These are phyloP conservation scores for Mallotus repandus DNA, from an alignment of 441 rosid genomes.

Conservation along the genomic window DNA sequence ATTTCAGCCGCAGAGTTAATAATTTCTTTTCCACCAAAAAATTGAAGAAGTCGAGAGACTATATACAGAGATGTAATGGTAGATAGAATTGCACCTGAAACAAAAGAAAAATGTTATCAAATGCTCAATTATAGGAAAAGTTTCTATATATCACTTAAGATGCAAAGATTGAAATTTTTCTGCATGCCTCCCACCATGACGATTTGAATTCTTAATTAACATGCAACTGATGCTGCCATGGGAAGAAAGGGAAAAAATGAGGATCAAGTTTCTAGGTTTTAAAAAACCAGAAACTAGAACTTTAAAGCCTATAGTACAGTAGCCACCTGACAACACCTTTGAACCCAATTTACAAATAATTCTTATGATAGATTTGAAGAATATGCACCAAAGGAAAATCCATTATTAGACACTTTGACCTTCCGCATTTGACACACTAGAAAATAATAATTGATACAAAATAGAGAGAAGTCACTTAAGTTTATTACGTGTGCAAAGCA, in stretches of 20 bases:
- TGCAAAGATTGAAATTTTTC: neutral
- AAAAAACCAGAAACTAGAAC: neutral
- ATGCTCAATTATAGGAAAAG: neutral
- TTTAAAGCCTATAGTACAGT: neutral
- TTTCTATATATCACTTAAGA: constrained; percentile 6
- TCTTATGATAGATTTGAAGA: neutral
- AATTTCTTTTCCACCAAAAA: constrained; percentile 54
- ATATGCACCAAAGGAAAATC: neutral
- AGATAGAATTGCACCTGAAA: constrained; percentile 50
- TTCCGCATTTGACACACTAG: neutral
- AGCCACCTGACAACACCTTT: neutral
- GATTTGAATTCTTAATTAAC: neutral
- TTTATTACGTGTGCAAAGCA: neutral
- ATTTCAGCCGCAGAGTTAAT: constrained; percentile 41
- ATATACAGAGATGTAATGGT: constrained; percentile 53
- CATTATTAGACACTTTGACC: neutral
- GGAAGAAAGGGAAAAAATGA: neutral
- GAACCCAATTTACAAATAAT: neutral
- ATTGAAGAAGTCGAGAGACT: constrained; percentile 58
- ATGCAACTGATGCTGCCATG: neutral
- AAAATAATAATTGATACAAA: neutral
- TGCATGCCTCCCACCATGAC: neutral
- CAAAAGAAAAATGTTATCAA: constrained; percentile 12
- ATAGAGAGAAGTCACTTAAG: neutral
- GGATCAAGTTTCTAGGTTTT: neutral